Percentiles rank a stretch among this genome's conserved stretches.
These are phyloP conservation scores for Isabelozyma gotoi DNA, from an alignment of 805 yeast species.

Conservation along the genomic window DNA sequence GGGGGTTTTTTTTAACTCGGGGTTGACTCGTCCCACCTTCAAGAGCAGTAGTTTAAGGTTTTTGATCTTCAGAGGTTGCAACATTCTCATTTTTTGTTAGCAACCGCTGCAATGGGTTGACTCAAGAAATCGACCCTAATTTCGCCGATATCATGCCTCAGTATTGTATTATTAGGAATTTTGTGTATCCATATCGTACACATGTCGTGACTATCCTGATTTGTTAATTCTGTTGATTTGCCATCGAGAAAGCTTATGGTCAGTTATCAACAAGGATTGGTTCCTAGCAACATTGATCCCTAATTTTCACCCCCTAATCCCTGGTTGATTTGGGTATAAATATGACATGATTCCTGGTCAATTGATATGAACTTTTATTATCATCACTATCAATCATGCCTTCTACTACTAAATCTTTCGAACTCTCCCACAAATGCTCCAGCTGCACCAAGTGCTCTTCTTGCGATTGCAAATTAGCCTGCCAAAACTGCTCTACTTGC, in stretches of 20 bases:
- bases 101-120: background rate
- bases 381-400: background rate
- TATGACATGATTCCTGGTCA: background rate
- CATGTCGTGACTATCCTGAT: no score
- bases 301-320: background rate
- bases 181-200: no score
- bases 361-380: background rate
- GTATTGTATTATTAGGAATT: no score
- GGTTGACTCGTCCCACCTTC: background rate
- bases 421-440: background rate
- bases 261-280: no score
- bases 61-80: background rate
- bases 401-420: conserved; percentile 1
- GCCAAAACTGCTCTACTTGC: background rate
- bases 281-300: background rate
- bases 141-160: no score
- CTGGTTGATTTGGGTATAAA: background rate
- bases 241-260: no score
- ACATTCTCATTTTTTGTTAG: background rate
- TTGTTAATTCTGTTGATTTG: no score
- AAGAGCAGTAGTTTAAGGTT: background rate
- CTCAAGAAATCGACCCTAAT: no score
- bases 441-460: background rate
- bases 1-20: background rate
- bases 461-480: background rate